These are phyloP conservation scores for Grifola frondosa DNA, from an alignment of 1,284 basidiomycete genomes.

Conservation along the genomic window DNA sequence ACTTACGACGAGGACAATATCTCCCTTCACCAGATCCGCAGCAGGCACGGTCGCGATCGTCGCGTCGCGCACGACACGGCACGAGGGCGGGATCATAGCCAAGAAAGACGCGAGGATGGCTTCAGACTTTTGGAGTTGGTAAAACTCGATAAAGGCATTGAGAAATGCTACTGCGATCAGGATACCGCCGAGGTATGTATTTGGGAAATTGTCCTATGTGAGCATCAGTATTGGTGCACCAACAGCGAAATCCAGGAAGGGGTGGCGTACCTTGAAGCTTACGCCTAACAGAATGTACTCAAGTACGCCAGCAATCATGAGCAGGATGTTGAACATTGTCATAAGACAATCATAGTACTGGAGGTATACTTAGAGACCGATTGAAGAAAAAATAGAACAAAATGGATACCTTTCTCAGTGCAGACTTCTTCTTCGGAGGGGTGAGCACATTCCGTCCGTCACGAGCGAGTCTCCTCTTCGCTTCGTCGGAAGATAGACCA, in stretches of 20 bases:
- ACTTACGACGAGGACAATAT: conserved; percentile 61
- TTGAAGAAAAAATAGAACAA: conserved; percentile 2
- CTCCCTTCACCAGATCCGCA: conserved; percentile 65
- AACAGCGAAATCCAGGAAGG: background rate
- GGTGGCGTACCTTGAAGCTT: conserved; percentile 48
- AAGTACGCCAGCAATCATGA: conserved; percentile 61
- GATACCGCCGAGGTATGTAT: conserved; percentile 69
- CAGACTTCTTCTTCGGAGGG: conserved; percentile 67
- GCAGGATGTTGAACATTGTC: conserved; percentile 68
- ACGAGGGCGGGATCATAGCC: conserved; percentile 70
- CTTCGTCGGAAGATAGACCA: conserved; percentile 55
- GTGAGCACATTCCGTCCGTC: conserved; percentile 64
- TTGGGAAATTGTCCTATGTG: conserved; percentile 56
- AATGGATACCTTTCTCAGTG: conserved; percentile 53
- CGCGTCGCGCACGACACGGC: conserved; percentile 63
- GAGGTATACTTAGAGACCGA: conserved; percentile 8
- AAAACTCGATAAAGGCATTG: conserved; percentile 70
- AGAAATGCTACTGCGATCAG: conserved; percentile 68
- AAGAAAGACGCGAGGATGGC: conserved; percentile 70
- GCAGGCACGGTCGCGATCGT: conserved; percentile 58
- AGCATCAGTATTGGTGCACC: background rate
- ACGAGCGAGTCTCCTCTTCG: conserved; percentile 48
- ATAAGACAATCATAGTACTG: conserved; percentile 63
- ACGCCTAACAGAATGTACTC: conserved; percentile 66
- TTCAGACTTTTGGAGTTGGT: conserved; percentile 70